Evolutionary conservation across 2,329 filamentous ascomycete species (phyloP).

Genomic region (Xenoacremonium recifei): DNA sequence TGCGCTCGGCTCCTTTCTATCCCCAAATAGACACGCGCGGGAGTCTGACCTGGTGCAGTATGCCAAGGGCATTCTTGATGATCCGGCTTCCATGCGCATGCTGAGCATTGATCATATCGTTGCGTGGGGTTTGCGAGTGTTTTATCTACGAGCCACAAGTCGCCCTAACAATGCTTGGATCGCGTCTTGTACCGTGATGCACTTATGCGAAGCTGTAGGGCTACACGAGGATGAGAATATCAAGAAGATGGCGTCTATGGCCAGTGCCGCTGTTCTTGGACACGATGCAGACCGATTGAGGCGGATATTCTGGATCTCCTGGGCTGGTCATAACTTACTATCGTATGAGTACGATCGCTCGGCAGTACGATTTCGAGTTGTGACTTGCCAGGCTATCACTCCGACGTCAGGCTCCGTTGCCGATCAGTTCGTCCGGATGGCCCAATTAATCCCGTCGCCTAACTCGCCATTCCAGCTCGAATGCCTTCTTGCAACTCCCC

Average conservation of each 20-base stretch:
- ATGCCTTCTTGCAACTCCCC: slow-evolving; percentile 6
- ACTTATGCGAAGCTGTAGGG: slow-evolving; percentile 19
- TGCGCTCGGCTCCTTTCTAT: slow-evolving; percentile 22
- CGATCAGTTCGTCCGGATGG: slow-evolving; percentile 18
- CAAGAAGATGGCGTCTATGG: slow-evolving; percentile 15
- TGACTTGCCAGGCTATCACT: slow-evolving; percentile 16
- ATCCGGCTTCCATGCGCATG: slow-evolving; percentile 18
- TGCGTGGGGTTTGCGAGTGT: slow-evolving; percentile 16
- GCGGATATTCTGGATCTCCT: slow-evolving; percentile 20
- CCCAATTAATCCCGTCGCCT: slow-evolving; percentile 17
- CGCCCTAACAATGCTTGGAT: slow-evolving; percentile 23
- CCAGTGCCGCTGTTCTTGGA: slow-evolving; percentile 11
- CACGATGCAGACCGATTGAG: slow-evolving; percentile 17
- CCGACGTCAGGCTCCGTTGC: slow-evolving; percentile 15
- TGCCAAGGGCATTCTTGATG: slow-evolving; percentile 20
- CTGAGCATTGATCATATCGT: slow-evolving; percentile 17
- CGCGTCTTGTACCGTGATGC: slow-evolving; percentile 21
- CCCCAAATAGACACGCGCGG: slow-evolving; percentile 12
- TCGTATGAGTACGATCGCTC: slow-evolving; percentile 23
- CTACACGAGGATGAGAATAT: slow-evolving; percentile 22
- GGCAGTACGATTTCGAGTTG: slow-evolving; percentile 13
- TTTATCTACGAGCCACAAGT: slow-evolving; percentile 20
- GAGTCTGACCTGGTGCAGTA: slow-evolving; percentile 19
- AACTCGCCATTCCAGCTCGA: slow-evolving; percentile 18
- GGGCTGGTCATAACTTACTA: slow-evolving; percentile 17